Percentiles rank a stretch among this genome's conserved stretches.
Conservation (phyloP, 1,284 basidiomycete species). For the Schizophyllum amplum region DNA sequence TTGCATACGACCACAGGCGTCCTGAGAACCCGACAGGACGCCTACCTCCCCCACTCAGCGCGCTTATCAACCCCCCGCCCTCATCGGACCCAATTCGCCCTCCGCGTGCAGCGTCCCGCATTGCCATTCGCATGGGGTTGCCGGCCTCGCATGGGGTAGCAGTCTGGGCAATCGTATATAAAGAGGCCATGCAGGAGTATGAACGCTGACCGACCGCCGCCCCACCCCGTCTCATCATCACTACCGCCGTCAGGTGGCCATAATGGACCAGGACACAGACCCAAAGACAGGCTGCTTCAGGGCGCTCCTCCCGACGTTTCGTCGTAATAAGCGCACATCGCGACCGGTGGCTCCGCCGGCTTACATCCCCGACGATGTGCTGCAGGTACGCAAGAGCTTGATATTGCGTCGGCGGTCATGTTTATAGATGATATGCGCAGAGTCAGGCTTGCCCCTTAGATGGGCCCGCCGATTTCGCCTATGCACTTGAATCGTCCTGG, state of each 20-base stretch:
- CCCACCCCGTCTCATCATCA: too few species aligned
- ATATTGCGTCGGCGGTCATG: background rate
- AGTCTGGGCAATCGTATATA: background rate
- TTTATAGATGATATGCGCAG: background rate
- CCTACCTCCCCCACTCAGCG: background rate
- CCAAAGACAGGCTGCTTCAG: constrained; percentile 25
- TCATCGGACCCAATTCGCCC: background rate
- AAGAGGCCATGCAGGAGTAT: background rate
- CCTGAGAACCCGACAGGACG: background rate
- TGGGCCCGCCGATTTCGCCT: constrained; percentile 25
- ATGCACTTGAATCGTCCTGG: constrained; percentile 18
- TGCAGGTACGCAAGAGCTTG: background rate
- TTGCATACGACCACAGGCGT: too few species aligned
- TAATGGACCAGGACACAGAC: constrained; percentile 3
- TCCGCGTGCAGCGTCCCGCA: background rate
- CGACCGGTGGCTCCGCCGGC: background rate
- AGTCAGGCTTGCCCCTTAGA: constrained; percentile 13
- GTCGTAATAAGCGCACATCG: constrained; percentile 14
- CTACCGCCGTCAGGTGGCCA: background rate
- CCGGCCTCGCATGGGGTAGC: too few species aligned
- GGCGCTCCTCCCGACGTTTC: constrained; percentile 16
- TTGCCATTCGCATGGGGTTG: background rate
- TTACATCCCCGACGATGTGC: constrained; percentile 1
- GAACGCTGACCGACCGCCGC: background rate
- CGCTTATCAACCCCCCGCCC: background rate